Percentiles rank a stretch among this genome's conserved stretches.
Conservation (phyloP, 305 asterid species). For the Fraxinus paxiana region DNA sequence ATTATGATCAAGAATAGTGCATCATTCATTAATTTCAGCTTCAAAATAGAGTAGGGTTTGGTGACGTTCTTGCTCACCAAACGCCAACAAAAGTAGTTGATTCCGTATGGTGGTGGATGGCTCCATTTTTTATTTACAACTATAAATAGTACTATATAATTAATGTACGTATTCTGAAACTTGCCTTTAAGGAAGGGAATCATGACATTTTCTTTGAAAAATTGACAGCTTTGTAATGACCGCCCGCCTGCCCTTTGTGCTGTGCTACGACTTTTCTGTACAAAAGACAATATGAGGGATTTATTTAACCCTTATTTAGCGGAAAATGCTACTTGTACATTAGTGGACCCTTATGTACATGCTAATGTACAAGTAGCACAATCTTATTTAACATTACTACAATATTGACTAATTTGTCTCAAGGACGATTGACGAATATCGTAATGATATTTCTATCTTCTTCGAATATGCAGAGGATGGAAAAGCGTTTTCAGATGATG, state of each 20-base stretch:
- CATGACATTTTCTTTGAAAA: neutral
- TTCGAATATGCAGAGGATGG: conserved; percentile 47
- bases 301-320: too few relatives aligned
- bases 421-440: neutral
- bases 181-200: neutral
- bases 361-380: too few relatives aligned
- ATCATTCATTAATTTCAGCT: neutral
- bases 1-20: neutral
- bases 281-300: neutral
- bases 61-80: neutral
- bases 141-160: neutral
- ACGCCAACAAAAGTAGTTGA: conserved; percentile 7
- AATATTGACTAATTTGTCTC: neutral
- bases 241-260: neutral
- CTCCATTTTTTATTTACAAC: neutral
- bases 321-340: too few relatives aligned
- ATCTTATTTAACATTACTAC: neutral
- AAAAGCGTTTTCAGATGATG: conserved; percentile 74
- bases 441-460: neutral
- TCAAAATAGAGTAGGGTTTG: neutral
- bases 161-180: neutral
- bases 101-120: neutral
- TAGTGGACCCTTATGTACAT: too few relatives aligned
- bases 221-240: neutral
- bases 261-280: neutral